These are phyloP conservation scores for Microbotryomycetes sp. DNA, from an alignment of 1,284 basidiomycete genomes.

Conservation along the genomic window DNA sequence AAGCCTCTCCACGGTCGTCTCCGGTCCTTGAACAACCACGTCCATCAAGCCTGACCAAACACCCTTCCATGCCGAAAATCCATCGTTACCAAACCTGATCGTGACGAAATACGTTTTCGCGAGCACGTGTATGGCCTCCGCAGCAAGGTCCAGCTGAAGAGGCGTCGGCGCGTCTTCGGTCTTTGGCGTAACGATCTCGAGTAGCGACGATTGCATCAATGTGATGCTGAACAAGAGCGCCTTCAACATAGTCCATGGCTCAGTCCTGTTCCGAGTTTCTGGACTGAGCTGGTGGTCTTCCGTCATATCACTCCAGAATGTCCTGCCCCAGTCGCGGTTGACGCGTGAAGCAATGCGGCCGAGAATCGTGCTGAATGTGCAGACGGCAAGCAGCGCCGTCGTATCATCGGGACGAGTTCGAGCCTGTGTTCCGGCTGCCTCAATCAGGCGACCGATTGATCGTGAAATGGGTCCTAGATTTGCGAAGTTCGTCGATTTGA, in stretches of 20 bases:
- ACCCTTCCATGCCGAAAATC: constrained; percentile 31
- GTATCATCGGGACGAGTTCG: background rate
- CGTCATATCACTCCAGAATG: constrained; percentile 25
- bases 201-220: constrained; percentile 30
- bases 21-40: constrained; percentile 4
- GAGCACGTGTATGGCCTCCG: constrained; percentile 22
- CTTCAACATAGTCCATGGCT: constrained; percentile 34
- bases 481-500: constrained; percentile 3
- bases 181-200: constrained; percentile 20
- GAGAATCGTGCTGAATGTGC: constrained; percentile 1
- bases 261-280: constrained; percentile 16
- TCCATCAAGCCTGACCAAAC: constrained; percentile 32
- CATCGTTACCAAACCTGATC: constrained; percentile 28
- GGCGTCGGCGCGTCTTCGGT: constrained; percentile 9
- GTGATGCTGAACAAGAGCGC: constrained; percentile 33
- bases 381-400: constrained; percentile 10
- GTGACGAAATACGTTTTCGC: constrained; percentile 31
- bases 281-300: constrained; percentile 20
- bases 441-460: constrained; percentile 27
- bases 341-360: constrained; percentile 8
- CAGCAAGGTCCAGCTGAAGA: constrained; percentile 21
- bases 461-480: constrained; percentile 30
- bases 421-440: constrained; percentile 13
- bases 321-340: constrained; percentile 18
- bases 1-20: constrained; percentile 12